Base-by-base conservation (phyloP, 352 stramenopile genomes). In the Globisporangium cederbergense region DNA sequence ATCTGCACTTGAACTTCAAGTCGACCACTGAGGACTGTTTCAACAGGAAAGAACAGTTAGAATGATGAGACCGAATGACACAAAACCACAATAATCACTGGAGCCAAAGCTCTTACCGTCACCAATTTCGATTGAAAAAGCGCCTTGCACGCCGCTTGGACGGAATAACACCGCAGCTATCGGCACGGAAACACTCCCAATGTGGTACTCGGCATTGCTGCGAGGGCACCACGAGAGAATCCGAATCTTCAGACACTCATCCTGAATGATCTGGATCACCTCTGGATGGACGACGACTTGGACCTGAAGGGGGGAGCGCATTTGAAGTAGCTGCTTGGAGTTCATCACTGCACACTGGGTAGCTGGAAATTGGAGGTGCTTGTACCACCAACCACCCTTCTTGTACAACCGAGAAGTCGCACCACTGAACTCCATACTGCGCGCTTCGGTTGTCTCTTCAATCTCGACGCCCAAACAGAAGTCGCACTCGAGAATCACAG, bases 131-230 rank as follows among this genome's bases (percentile, higher is more conserved):
- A 82, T 66, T 3, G 75, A 68, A 55, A 83, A 86, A 10, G 72
- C 69, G 36, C 75, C 75, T 63, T 77, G 68, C 10, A 83, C 63
- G 38, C 77, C 77, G n/a, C 62, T 73, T 8, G 68, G 63, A 22
- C 75, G 70, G 59, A 74, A 83, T 6, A 83, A 51, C n/a, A 86
- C 61, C 16, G 75, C 52, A 45, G 67, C 69, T 18, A 79, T 55
- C 8, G 77, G 75, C 20, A 81, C 52, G 1, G 57, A 68, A 1
- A 71, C 66, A 38, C 22, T 51, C 4, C 71, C 77, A 38, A 83
- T 30, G 25, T 64, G 32, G 47, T 73, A 71, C 25, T 56, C 47
- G 7, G 5, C 25, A 50, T 63, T 42, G 47, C 51, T 59, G 25
- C 50, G 28, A 14, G 52, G 50, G 10, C 60, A 69, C 53, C 61